These are phyloP conservation scores for Geranium rotundifolium DNA, from an alignment of 345 rosid species.

Conservation along the genomic window DNA sequence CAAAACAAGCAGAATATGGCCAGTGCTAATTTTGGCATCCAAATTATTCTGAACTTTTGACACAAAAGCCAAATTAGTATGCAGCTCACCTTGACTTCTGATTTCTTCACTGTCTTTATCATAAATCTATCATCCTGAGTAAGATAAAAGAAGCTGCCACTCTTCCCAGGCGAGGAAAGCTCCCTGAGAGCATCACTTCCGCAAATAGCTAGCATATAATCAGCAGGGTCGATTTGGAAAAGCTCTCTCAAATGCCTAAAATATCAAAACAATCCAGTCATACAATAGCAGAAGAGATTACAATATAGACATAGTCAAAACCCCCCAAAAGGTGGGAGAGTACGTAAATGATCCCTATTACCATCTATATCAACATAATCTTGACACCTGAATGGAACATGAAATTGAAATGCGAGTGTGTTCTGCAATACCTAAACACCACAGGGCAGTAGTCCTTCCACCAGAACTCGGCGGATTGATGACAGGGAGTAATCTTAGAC, in stretches of 20 bases:
- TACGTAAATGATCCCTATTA: no score
- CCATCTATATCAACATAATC: no score
- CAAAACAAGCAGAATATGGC: background rate
- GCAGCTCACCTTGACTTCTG: slow-evolving; percentile 93
- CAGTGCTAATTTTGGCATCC: slow-evolving; percentile 1
- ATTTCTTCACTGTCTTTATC: slow-evolving; percentile 78
- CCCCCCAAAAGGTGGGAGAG: no score
- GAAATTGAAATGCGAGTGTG: background rate
- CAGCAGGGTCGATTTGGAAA: slow-evolving; percentile 86
- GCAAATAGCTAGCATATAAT: slow-evolving; percentile 95
- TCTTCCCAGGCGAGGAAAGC: slow-evolving; percentile 96
- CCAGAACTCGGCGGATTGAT: slow-evolving; percentile 75
- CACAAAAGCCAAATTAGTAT: slow-evolving; percentile 15
- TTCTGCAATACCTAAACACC: slow-evolving; percentile 59
- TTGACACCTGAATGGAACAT: background rate
- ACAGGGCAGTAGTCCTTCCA: slow-evolving; percentile 98
- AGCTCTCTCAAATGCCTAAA: slow-evolving; percentile 72
- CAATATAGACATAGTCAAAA: no score
- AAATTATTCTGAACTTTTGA: background rate
- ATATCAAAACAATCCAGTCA: slow-evolving; percentile 1
- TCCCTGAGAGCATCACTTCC: slow-evolving; percentile 91
- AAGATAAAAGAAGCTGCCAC: slow-evolving; percentile 95
- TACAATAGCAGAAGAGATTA: background rate
- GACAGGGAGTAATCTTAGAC: slow-evolving; percentile 86
- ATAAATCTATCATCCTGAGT: slow-evolving; percentile 68